Evolutionary conservation across 2,329 filamentous ascomycete genomes (phyloP).

Genomic region (Esteya vermicola): DNA sequence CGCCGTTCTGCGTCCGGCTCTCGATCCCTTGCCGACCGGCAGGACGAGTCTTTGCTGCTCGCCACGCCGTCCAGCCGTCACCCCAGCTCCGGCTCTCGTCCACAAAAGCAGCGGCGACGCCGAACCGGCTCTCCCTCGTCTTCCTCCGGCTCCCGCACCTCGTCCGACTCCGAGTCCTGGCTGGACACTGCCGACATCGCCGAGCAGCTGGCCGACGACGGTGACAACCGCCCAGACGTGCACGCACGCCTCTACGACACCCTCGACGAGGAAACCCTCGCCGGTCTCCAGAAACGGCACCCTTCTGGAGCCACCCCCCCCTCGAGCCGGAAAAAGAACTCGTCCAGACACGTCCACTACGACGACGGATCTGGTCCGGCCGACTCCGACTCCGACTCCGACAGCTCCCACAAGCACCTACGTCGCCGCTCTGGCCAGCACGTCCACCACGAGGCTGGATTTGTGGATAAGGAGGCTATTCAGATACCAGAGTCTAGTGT

Average conservation of each 20-base stretch:
- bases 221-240: constrained; percentile 53
- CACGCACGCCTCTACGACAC: constrained; percentile 53
- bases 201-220: constrained; percentile 69
- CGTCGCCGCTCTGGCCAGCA: constrained; percentile 13
- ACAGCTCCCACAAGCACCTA: constrained; percentile 15
- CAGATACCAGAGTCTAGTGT: constrained; percentile 57
- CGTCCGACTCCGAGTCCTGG: constrained; percentile 49
- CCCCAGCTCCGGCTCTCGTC: too few species aligned
- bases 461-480: constrained; percentile 62
- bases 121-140: constrained; percentile 5
- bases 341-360: constrained; percentile 59
- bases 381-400: constrained; percentile 27
- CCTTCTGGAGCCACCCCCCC: constrained; percentile 11
- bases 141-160: constrained; percentile 25
- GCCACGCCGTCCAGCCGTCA: constrained; percentile 17
- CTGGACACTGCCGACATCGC: constrained; percentile 90
- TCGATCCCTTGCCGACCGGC: constrained; percentile 10
- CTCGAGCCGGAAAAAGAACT: constrained; percentile 18
- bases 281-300: constrained; percentile 28
- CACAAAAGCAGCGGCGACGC: constrained; percentile 23
- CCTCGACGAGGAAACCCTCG: constrained; percentile 47
- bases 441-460: constrained; percentile 20
- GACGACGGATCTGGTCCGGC: constrained; percentile 28
- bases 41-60: constrained; percentile 32
- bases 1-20: not conserved